Evolutionary conservation across 768 basidiomycete species (phyloP), one percentile per base, ranked within the genome.

Genomic region (Coprinopsis sp.): DNA sequence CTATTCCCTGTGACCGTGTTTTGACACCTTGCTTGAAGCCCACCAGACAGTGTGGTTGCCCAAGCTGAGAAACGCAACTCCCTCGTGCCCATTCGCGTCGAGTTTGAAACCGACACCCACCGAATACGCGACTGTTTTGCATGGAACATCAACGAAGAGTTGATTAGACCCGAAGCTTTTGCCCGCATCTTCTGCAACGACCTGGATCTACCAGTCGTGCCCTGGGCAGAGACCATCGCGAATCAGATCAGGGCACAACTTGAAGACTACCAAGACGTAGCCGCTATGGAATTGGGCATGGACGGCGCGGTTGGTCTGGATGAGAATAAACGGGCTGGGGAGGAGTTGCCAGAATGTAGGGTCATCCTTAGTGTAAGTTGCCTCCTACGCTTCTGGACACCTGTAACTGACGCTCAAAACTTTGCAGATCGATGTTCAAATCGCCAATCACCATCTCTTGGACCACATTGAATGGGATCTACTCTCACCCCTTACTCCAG

Each of bases 391-490:
- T 33, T 41, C 18, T 30, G 3, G 27, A 37, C 25, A 16, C 42
- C 39, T 33, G 38, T 37, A 36, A 41, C 37, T 45, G 11, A 25
- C 12, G 5, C 40, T 29, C 49, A 37, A 19, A 18, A 16, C 3
- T 43, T 31, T 51, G n/a, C 64, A 96, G 91, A 91, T 99, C 60
- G 96, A 99, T 67, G 91, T 98, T 21, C 96, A 99, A 64, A 87
- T 99, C 59, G 90, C 85, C 19, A 88, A 85, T 37, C 76, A 92
- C 61, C 91, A 95, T 63, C 75, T 99, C 1, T 73, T 88, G 47
- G 96, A 99, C 67, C 89, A 93, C 59, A 92, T 99, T 54, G 96
- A 99, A 66, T 99, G 95, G 95, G 95, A 99, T 65, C 77, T 98
- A n/a, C 79, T 89, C 37, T 95, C 94, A 3, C 78, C 87, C 3